Conservation (phyloP, 2,329 filamentous ascomycete genomes). For the Talaromyces albobiverticillius region DNA sequence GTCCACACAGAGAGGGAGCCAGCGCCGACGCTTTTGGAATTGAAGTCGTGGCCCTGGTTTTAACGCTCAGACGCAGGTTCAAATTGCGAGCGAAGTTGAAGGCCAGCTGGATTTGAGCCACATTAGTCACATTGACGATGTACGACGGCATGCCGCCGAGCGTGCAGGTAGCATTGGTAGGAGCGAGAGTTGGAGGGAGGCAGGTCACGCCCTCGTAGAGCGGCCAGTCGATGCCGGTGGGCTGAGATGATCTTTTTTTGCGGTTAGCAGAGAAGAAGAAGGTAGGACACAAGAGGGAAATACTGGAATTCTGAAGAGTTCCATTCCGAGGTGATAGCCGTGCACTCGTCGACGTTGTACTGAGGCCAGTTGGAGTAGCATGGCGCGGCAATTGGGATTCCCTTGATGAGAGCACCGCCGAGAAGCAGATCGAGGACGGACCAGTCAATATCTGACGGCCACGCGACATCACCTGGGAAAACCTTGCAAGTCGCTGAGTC, state of each 20-base stretch:
- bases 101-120: conserved; percentile 11
- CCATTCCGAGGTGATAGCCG: conserved; percentile 29
- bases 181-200: conserved; percentile 1
- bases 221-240: conserved; percentile 6
- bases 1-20: conserved; percentile 52
- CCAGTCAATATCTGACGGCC: conserved; percentile 20
- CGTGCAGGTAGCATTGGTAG: conserved; percentile 3
- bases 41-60: conserved; percentile 15
- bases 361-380: conserved; percentile 34
- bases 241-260: conserved; percentile 1
- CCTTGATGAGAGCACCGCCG: conserved; percentile 31
- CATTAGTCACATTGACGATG: conserved; percentile 30
- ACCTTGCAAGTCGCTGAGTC: conserved; percentile 42
- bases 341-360: conserved; percentile 31
- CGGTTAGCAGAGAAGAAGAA: not conserved
- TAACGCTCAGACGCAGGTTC: conserved; percentile 12
- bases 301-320: conserved; percentile 4
- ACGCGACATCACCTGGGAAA: conserved; percentile 21
- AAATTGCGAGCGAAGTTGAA: conserved; percentile 12
- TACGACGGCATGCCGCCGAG: conserved; percentile 29
- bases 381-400: conserved; percentile 30
- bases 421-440: conserved; percentile 36
- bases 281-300: not conserved
- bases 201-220: conserved; percentile 8
- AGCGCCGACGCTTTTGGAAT: conserved; percentile 45